These are phyloP conservation scores for Rhodosporidiobolus odoratus DNA, from an alignment of 768 basidiomycete species.

Conservation along the genomic window DNA sequence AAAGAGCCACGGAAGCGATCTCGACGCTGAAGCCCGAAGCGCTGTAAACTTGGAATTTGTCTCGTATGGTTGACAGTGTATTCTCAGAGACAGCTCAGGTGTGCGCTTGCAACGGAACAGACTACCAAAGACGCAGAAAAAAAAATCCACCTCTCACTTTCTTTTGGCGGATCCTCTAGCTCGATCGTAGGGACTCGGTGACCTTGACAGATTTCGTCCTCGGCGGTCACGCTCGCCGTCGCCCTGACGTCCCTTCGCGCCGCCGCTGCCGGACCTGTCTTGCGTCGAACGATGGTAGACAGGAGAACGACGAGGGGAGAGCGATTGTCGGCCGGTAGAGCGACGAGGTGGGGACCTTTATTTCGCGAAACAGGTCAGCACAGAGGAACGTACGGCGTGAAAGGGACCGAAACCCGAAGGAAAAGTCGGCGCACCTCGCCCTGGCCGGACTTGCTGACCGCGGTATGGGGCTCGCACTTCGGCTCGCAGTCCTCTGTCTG, in stretches of 20 bases:
- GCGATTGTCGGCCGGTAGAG: background rate
- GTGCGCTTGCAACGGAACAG: too few species aligned
- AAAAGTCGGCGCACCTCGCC: background rate
- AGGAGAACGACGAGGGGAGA: background rate
- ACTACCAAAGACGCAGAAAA: too few species aligned
- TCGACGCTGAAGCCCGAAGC: too few species aligned
- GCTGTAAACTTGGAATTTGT: too few species aligned
- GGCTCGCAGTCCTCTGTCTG: slow-evolving; percentile 10
- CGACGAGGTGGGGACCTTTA: background rate
- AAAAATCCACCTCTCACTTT: background rate
- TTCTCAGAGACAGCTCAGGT: too few species aligned
- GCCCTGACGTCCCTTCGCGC: background rate
- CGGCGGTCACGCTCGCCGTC: background rate
- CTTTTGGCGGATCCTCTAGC: background rate
- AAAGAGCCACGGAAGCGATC: background rate
- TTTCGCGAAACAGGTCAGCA: background rate
- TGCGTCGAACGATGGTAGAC: background rate
- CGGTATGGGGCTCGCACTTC: background rate
- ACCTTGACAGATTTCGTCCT: background rate
- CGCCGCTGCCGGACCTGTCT: background rate
- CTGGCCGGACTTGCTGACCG: slow-evolving; percentile 3
- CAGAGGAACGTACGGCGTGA: too few species aligned
- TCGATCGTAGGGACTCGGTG: background rate
- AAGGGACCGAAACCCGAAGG: background rate
- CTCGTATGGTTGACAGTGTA: too few species aligned